Evolutionary conservation across 2,329 filamentous ascomycete species (phyloP).

Genomic region (Cucurbitaria berberidis): DNA sequence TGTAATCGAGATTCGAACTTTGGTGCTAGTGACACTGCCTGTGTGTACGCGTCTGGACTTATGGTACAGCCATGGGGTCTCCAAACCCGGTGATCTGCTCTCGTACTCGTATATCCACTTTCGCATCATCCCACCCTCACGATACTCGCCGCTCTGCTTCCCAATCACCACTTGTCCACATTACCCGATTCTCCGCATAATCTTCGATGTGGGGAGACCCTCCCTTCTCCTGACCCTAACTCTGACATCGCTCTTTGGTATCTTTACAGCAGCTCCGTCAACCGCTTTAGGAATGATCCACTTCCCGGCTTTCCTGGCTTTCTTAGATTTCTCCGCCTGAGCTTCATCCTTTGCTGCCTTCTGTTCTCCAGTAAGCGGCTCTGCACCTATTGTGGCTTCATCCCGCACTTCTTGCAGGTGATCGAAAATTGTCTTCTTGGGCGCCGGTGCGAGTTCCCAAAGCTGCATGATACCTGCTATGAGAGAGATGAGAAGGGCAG

Average conservation of each 20-base stretch:
- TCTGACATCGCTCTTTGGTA: slow-evolving; percentile 59
- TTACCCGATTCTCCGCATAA: slow-evolving; percentile 17
- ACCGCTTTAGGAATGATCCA: slow-evolving; percentile 60
- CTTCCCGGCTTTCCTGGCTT: slow-evolving; percentile 18
- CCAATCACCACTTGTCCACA: background rate
- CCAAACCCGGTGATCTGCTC: too few species aligned
- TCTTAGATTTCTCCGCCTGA: slow-evolving; percentile 10
- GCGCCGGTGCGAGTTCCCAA: slow-evolving; percentile 43
- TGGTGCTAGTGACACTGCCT: too few species aligned
- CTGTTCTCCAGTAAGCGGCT: slow-evolving; percentile 22
- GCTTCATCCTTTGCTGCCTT: slow-evolving; percentile 15
- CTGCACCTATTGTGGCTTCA: slow-evolving; percentile 38
- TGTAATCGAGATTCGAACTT: background rate
- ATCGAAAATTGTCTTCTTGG: slow-evolving; percentile 42
- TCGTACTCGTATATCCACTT: background rate
- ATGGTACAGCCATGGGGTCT: too few species aligned
- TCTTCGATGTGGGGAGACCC: slow-evolving; percentile 21
- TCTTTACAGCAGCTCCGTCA: slow-evolving; percentile 56
- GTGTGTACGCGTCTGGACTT: too few species aligned
- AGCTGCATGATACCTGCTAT: slow-evolving; percentile 43
- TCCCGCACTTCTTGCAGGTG: slow-evolving; percentile 41
- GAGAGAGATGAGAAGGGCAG: slow-evolving; percentile 35
- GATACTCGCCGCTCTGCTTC: background rate
- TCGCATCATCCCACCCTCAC: background rate
- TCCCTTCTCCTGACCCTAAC: slow-evolving; percentile 59